phyloP scores from a whole-genome alignment of 225 moss, liverwort and hornwort genomes.

The Marchantia paleacea region DNA sequence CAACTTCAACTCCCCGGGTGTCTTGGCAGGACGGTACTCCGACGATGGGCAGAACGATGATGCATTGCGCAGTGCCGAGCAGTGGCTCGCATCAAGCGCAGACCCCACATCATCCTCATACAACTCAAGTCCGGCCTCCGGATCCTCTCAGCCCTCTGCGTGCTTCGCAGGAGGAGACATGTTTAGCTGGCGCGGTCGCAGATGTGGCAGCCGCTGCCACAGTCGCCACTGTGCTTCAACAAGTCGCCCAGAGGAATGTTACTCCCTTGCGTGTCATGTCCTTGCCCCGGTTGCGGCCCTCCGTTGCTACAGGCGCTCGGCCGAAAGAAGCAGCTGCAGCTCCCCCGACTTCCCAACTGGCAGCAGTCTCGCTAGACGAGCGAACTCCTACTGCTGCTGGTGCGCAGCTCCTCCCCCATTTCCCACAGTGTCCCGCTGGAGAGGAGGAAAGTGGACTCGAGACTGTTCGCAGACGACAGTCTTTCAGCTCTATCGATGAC shows the following conservation, averaged over 20 bases:
- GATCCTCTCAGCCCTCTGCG: conserved; percentile 17
- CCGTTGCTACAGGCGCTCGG: conserved; percentile 6
- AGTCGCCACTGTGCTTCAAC: conserved; percentile 46
- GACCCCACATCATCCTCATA: conserved; percentile 17
- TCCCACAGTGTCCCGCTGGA: conserved; percentile 9
- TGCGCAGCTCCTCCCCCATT: too few relatives aligned
- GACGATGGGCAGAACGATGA: conserved; percentile 8
- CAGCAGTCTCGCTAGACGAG: conserved; percentile 12
- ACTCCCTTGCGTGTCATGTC: conserved; percentile 50
- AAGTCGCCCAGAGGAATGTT: conserved; percentile 43
- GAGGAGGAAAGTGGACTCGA: conserved; percentile 37
- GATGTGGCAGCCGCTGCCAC: conserved; percentile 51
- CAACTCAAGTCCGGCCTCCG: conserved; percentile 11
- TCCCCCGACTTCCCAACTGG: not conserved
- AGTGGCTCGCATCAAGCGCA: conserved; percentile 17
- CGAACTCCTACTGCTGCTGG: conserved; percentile 6
- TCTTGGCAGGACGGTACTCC: conserved; percentile 37
- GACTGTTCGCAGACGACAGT: conserved; percentile 50
- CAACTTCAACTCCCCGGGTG: conserved; percentile 24
- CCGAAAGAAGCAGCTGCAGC: not conserved
- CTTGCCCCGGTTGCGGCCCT: conserved; percentile 39
- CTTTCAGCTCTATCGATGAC: conserved; percentile 45
- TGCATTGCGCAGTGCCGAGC: conserved; percentile 23
- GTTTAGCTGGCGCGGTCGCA: conserved; percentile 50
- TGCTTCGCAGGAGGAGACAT: conserved; percentile 24